Percentiles rank a stretch among this genome's conserved stretches.
phyloP scores from a whole-genome alignment of 495 filamentous ascomycete species.

The Aspergillus steynii region DNA sequence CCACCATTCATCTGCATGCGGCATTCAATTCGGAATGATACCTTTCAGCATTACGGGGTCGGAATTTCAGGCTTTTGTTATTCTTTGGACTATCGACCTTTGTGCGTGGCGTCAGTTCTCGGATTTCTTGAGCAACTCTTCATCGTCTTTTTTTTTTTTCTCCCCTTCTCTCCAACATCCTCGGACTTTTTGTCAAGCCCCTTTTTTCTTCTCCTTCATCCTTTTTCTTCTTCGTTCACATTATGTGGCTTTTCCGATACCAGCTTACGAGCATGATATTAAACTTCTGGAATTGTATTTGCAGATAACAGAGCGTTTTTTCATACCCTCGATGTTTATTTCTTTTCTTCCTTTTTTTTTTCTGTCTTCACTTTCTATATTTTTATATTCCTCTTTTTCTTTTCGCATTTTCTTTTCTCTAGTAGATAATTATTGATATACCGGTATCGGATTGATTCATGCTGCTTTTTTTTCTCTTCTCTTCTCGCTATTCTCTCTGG shows the following conservation, averaged over 20 bases:
- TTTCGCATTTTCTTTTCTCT: background rate
- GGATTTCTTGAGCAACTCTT: slow-evolving; percentile 23
- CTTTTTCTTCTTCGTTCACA: slow-evolving; percentile 13
- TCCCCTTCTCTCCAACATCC: no score
- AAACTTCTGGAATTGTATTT: slow-evolving; percentile 39
- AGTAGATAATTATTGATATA: slow-evolving; percentile 13
- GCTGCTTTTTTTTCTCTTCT: background rate
- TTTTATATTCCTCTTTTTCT: background rate
- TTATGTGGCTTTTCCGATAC: slow-evolving; percentile 32
- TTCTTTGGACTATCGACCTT: slow-evolving; percentile 24
- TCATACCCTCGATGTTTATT: slow-evolving; percentile 9
- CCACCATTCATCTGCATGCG: slow-evolving; percentile 33
- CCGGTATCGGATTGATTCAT: background rate
- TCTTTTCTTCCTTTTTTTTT: slow-evolving; percentile 6
- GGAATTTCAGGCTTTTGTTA: slow-evolving; percentile 23
- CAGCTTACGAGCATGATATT: slow-evolving; percentile 41
- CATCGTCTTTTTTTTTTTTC: slow-evolving; percentile 11
- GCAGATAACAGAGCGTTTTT: slow-evolving; percentile 28
- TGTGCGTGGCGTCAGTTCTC: slow-evolving; percentile 35
- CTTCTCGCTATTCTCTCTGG: no score
- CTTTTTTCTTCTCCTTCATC: slow-evolving; percentile 15
- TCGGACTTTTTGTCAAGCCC: slow-evolving; percentile 1
- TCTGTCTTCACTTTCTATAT: background rate
- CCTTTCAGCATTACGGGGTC: slow-evolving; percentile 35
- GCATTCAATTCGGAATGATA: slow-evolving; percentile 28